Evolutionary conservation across 192 early-diverging fungal genomes (phyloP).

Genomic region (Umbelopsis sp.): DNA sequence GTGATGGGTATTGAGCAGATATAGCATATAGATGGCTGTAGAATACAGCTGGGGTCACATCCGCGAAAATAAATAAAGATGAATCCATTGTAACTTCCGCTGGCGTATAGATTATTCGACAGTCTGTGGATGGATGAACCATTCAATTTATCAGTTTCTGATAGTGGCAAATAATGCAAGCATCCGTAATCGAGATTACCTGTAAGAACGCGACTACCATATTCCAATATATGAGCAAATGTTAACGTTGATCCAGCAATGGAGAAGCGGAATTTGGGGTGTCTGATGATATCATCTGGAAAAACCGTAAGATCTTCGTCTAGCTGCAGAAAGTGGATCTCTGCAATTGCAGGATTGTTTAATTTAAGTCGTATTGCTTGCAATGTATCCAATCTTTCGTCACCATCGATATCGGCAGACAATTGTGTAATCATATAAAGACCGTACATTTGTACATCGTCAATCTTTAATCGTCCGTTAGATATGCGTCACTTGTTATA

Average conservation of each 20-base stretch:
- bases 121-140: not conserved
- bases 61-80: not conserved
- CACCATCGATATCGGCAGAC: not conserved
- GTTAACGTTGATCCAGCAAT: slow-evolving; percentile 3
- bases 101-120: not conserved
- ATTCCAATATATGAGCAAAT: slow-evolving; percentile 13
- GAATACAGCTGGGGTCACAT: not conserved
- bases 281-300: slow-evolving; percentile 17
- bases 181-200: not conserved
- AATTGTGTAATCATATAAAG: slow-evolving; percentile 16
- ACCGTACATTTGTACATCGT: not conserved
- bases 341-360: slow-evolving; percentile 16
- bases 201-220: slow-evolving; percentile 11
- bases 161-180: too few relatives aligned
- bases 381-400: not conserved
- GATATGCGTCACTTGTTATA: not conserved
- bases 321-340: slow-evolving; percentile 15
- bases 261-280: slow-evolving; percentile 15
- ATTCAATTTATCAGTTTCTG: not conserved
- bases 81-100: not conserved
- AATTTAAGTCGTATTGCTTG: slow-evolving; percentile 5
- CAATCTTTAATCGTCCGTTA: not conserved
- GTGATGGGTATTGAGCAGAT: slow-evolving; percentile 3
- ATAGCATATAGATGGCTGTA: slow-evolving; percentile 18
- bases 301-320: slow-evolving; percentile 18